Evolutionary conservation across 352 stramenopile species (phyloP), one percentile per base, ranked within the genome.

Genomic region (Phytophthora meadii): DNA sequence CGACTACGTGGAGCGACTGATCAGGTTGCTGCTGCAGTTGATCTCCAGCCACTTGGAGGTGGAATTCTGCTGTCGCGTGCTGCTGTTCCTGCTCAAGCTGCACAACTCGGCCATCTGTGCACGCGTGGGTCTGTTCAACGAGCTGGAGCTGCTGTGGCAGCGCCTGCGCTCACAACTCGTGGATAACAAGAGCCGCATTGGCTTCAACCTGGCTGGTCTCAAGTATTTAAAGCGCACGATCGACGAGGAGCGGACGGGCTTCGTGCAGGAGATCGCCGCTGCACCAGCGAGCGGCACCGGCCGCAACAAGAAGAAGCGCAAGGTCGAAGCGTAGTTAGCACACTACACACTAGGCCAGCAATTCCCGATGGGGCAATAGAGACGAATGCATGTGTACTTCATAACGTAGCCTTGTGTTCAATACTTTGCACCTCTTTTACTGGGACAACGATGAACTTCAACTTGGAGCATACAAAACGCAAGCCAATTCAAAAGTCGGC

Each of bases 1-100:
- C 40, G 92, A 97, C 65, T 93, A 98, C 76, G 90, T 99, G 12
- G 88, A 98, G 70, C 83, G 94, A 42, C 70, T 99, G 41, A 91
- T 99, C 50, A 83, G 89, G 53, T 93, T 98, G 70, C 77, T 99
- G 19, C 86, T 98, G 44, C 66, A 97, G 65, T 79, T 98, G 22
- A 93, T 95, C 50, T 91, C 84, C 51, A 78, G 73, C 61, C 84
- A 93, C 62, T 70, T 97, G 54, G 95, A 97, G 40, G 85, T 99
- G 30, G 97, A 99, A 65, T 88, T 98, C 49, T 98, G 92, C 75
- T 93, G 84, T 74, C 77, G 86, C 24, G 76, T 90, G 62, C 57
- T 93, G 47, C 75, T 95, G 12, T 86, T 90, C 40, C 62, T 94
- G 61, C 74, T 96, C 32, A 84, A 84, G 54, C 65, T 92, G 48